Conservation (phyloP, 2,329 filamentous ascomycete species). For the Microsporum ferrugineum region DNA sequence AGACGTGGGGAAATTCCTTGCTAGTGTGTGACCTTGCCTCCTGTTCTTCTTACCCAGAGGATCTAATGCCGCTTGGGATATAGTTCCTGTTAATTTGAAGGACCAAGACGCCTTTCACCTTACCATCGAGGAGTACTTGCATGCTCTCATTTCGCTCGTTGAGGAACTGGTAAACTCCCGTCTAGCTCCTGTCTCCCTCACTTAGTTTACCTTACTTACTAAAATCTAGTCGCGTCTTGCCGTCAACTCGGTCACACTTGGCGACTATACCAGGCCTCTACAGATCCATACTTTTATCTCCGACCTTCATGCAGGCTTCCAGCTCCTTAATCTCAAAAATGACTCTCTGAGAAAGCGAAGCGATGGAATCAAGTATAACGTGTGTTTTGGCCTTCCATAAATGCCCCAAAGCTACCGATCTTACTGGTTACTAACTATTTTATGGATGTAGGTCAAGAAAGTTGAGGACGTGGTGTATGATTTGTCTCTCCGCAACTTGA, state of each 20-base stretch:
- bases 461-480: slow-evolving; percentile 98
- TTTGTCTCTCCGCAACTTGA: slow-evolving; percentile 70
- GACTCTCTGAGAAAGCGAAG: slow-evolving; percentile 77
- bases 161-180: slow-evolving; percentile 59
- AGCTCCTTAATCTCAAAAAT: slow-evolving; percentile 95
- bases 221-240: slow-evolving; percentile 58
- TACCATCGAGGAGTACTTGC: slow-evolving; percentile 93
- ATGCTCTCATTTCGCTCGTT: slow-evolving; percentile 72
- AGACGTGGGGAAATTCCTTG: slow-evolving; percentile 66
- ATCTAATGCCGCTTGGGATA: slow-evolving; percentile 5
- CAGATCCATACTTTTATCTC: slow-evolving; percentile 88
- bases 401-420: not conserved
- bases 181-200: not conserved
- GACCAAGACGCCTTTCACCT: slow-evolving; percentile 84
- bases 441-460: slow-evolving; percentile 60
- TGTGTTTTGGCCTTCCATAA: slow-evolving; percentile 22
- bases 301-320: slow-evolving; percentile 89
- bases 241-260: slow-evolving; percentile 86
- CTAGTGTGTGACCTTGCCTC: slow-evolving; percentile 42
- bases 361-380: slow-evolving; percentile 87
- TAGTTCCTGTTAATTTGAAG: slow-evolving; percentile 85
- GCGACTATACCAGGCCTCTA: slow-evolving; percentile 74
- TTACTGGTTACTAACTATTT: not conserved
- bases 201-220: not conserved
- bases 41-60: not conserved